phyloP scores from a whole-genome alignment of 1,284 basidiomycete species.

The Microbotryum silenes-acaulis region DNA sequence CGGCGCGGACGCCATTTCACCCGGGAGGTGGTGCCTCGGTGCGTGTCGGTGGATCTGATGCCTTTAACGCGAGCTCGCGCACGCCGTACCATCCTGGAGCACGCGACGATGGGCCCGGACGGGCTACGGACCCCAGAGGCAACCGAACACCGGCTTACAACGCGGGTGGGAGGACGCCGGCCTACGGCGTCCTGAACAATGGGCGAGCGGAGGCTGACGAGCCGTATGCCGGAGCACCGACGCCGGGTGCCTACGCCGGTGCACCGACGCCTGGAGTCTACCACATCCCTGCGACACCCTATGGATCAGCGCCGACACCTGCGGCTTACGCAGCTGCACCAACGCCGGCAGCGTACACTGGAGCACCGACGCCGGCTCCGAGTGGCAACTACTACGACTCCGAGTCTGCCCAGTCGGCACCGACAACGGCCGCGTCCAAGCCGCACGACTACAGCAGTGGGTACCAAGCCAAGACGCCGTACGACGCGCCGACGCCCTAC shows the following conservation, averaged over 20 bases:
- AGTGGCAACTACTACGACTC: constrained; percentile 13
- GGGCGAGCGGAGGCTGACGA: constrained; percentile 19
- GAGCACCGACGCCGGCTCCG: constrained; percentile 22
- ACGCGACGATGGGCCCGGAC: constrained; percentile 5
- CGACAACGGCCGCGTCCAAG: constrained; percentile 37
- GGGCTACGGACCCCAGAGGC: constrained; percentile 9
- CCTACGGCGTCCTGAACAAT: constrained; percentile 29
- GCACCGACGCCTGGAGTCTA: constrained; percentile 15
- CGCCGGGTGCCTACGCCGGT: constrained; percentile 21
- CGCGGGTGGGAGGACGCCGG: constrained; percentile 41
- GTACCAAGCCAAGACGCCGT: constrained; percentile 10
- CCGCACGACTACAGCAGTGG: not conserved
- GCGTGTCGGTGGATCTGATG: constrained; percentile 1
- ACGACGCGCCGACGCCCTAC: constrained; percentile 28
- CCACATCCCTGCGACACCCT: constrained; percentile 5
- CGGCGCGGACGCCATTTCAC: constrained; percentile 5
- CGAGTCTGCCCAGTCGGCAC: constrained; percentile 25
- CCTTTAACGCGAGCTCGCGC: constrained; percentile 16
- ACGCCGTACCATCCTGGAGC: constrained; percentile 14
- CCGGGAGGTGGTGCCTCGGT: not conserved
- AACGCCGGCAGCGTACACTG: not conserved
- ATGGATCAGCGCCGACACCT: constrained; percentile 21
- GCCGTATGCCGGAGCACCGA: constrained; percentile 15
- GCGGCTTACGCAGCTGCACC: not conserved
- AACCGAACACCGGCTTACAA: constrained; percentile 37